phyloP scores from a whole-genome alignment of 2,329 filamentous ascomycete genomes.

The Apiospora phragmitis region DNA sequence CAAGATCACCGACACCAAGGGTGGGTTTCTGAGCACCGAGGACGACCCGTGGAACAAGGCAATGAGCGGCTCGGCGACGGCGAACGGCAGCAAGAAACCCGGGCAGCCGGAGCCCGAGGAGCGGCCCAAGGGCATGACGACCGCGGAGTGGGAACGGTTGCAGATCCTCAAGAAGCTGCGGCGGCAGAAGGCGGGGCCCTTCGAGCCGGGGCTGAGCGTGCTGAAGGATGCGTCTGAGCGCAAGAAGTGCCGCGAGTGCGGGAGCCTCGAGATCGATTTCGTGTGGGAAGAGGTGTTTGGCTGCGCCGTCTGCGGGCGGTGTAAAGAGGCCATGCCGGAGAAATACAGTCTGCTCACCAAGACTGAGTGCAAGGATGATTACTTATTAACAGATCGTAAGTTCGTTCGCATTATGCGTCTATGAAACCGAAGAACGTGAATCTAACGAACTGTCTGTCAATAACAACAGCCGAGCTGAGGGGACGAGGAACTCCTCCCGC shows the following conservation, averaged over 20 bases:
- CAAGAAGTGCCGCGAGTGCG: slow-evolving; percentile 83
- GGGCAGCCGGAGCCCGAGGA: slow-evolving; percentile 44
- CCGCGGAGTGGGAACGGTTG: slow-evolving; percentile 86
- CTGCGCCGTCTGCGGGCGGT: slow-evolving; percentile 73
- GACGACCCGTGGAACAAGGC: slow-evolving; percentile 91
- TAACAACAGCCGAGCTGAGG: slow-evolving; percentile 77
- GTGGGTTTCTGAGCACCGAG: slow-evolving; percentile 85
- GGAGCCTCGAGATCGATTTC: slow-evolving; percentile 85
- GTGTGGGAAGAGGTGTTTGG: slow-evolving; percentile 88
- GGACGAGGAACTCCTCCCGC: slow-evolving; percentile 82
- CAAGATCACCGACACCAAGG: slow-evolving; percentile 97
- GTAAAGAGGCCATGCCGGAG: slow-evolving; percentile 87
- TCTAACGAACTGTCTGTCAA: neutral
- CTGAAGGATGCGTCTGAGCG: slow-evolving; percentile 62
- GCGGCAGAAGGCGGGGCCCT: slow-evolving; percentile 76
- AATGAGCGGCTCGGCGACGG: slow-evolving; percentile 52
- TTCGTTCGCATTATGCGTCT: slow-evolving; percentile 26
- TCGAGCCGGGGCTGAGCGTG: slow-evolving; percentile 84
- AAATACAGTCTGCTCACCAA: slow-evolving; percentile 96
- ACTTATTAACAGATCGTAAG: slow-evolving; percentile 87
- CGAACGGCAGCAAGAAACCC: slow-evolving; percentile 30
- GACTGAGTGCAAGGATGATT: slow-evolving; percentile 94
- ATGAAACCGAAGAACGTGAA: neutral
- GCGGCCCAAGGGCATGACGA: slow-evolving; percentile 84
- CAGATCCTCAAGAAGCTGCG: slow-evolving; percentile 73